Conservation (phyloP, 352 stramenopile species). For the Phytophthora crassamura region DNA sequence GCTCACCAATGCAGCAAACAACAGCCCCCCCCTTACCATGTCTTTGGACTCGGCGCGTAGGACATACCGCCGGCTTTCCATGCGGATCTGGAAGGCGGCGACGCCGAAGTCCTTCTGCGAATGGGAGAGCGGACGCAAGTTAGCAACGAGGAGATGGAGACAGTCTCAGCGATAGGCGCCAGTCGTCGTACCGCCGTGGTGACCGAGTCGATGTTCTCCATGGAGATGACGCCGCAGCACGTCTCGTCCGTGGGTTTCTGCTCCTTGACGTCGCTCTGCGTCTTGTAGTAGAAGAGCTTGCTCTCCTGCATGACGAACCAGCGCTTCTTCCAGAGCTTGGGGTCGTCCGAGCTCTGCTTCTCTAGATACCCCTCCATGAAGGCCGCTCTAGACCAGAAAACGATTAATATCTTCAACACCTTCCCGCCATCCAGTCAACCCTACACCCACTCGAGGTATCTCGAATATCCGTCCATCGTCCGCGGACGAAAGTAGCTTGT, state of each 20-base stretch:
- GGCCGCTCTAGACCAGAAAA: constrained; percentile 47
- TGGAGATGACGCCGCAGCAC: constrained; percentile 77
- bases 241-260: constrained; percentile 62
- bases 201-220: constrained; percentile 86
- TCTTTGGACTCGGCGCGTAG: constrained; percentile 86
- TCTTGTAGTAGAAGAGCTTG: constrained; percentile 87
- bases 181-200: constrained; percentile 72
- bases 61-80: constrained; percentile 79
- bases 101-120: constrained; percentile 84
- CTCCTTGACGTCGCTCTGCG: constrained; percentile 58
- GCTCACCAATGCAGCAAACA: background rate
- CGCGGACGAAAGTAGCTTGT: constrained; percentile 70
- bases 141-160: constrained; percentile 30
- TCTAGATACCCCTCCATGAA: constrained; percentile 84
- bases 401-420: background rate
- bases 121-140: constrained; percentile 29
- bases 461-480: constrained; percentile 65
- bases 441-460: constrained; percentile 63
- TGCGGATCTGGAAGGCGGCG: constrained; percentile 84
- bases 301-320: constrained; percentile 91
- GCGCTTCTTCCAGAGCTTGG: constrained; percentile 72
- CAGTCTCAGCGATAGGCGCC: constrained; percentile 15
- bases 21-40: constrained; percentile 47
- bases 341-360: constrained; percentile 83
- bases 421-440: background rate